Conservation (phyloP, 1,139 yeast species). For the Geotrichum cucujoidarum region DNA sequence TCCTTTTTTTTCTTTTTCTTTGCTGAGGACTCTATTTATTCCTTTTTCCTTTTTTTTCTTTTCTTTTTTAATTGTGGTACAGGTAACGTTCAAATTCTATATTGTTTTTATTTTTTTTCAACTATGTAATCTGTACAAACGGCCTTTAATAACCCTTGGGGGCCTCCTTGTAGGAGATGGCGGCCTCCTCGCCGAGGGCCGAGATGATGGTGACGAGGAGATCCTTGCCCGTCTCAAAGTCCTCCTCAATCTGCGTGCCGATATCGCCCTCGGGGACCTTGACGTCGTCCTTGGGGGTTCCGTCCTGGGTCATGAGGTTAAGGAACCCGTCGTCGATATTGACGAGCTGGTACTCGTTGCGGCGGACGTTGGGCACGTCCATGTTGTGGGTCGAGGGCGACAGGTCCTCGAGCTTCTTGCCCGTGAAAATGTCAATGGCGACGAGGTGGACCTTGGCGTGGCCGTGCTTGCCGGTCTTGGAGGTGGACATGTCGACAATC, state of each 20-base stretch:
- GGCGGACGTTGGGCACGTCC: conserved; percentile 97
- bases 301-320: conserved; percentile 92
- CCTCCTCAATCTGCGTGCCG: conserved; percentile 86
- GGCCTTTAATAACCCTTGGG: conserved; percentile 50
- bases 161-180: conserved; percentile 96
- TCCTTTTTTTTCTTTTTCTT: neutral
- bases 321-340: conserved; percentile 98
- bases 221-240: conserved; percentile 97
- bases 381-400: conserved; percentile 99
- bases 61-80: neutral
- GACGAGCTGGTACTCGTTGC: conserved; percentile 94
- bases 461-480: conserved; percentile 99
- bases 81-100: neutral
- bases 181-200: conserved; percentile 99
- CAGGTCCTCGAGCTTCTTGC: conserved; percentile 98
- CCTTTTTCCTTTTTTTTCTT: neutral
- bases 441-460: conserved; percentile 99
- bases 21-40: neutral
- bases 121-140: neutral
- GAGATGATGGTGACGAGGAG: conserved; percentile 89
- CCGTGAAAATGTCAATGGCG: conserved; percentile 97
- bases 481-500: conserved; percentile 99
- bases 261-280: conserved; percentile 96
- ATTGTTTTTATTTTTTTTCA: neutral
- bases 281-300: conserved; percentile 99